Base-by-base conservation (phyloP, 176 grass and related monocot genomes). In the Thalia dealbata region DNA sequence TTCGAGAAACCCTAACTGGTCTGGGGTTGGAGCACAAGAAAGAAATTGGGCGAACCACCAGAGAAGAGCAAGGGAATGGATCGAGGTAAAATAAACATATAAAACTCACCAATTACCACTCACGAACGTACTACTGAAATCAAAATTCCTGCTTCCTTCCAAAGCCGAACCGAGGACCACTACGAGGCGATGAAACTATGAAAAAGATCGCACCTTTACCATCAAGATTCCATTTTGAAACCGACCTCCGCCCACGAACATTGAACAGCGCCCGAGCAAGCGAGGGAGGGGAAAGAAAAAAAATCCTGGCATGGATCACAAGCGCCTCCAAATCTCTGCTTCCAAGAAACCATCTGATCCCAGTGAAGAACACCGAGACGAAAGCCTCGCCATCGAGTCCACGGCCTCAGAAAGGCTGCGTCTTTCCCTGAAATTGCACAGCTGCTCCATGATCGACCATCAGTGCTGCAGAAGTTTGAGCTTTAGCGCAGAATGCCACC, bases 91-190 rank as follows among this genome's bases (percentile, higher is more conserved):
- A n/a, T 2, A 43, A 12, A 44, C 1, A n/a, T n/a, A n/a, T n/a
- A n/a, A 14, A 38, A 38, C 32, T 23, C 18, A 23, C 16, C 7
- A 8, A 13, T 43, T 44, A 68, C 65, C 38, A n/a, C 16, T n/a
- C 11, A 21, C 0, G 10, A n/a, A 68, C 12, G 65, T 43, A 1
- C 32, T 6, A 27, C 32, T 43, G 19, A 44, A 42, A 68, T 43
- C 50, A 51, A 71, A 72, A 72, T 72, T 72, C 18, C 24, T 11
- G 46, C 25, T 52, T 21, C 48, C 70, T 52, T 29, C 25, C 70
- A 27, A 72, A 54, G 15, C 22, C 26, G 50, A 30, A 30, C 26
- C 46, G 19, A 51, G 43, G 23, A 71, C 69, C 69, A 71, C 42
- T 28, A 2, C 10, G 26, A 14, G 44, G 35, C 5, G 21, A 46